Evolutionary conservation across 2,329 filamentous ascomycete genomes (phyloP).

Genomic region (Hymenoscyphus fraxineus): DNA sequence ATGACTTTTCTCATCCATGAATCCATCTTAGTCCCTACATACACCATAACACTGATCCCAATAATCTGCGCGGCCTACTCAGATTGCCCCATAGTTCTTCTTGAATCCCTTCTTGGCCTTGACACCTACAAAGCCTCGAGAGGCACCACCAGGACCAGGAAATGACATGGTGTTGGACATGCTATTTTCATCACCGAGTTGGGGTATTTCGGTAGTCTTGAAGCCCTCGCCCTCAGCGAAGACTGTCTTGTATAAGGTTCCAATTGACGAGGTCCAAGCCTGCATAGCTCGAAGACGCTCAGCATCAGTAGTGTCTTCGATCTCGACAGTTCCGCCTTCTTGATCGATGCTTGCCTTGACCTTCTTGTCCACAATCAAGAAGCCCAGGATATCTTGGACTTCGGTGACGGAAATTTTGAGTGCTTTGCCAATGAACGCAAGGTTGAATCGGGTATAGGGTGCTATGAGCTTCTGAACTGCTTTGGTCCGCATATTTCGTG

Average conservation of each 20-base stretch:
- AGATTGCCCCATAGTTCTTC: background rate
- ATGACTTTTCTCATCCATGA: background rate
- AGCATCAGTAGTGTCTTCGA: slow-evolving; percentile 68
- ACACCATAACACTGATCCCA: background rate
- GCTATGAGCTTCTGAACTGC: slow-evolving; percentile 89
- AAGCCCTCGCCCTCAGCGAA: slow-evolving; percentile 77
- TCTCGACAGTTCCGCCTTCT: slow-evolving; percentile 76
- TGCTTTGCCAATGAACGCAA: slow-evolving; percentile 81
- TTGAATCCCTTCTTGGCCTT: background rate
- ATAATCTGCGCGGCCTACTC: background rate
- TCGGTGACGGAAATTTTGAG: slow-evolving; percentile 82
- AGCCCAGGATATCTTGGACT: slow-evolving; percentile 93
- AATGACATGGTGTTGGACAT: background rate
- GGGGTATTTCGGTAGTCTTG: slow-evolving; percentile 28
- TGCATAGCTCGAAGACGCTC: slow-evolving; percentile 71
- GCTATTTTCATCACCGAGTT: slow-evolving; percentile 23
- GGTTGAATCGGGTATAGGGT: slow-evolving; percentile 88
- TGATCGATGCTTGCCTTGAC: slow-evolving; percentile 88
- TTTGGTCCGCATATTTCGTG: slow-evolving; percentile 96
- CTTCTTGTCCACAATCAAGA: slow-evolving; percentile 86
- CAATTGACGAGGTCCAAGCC: slow-evolving; percentile 68
- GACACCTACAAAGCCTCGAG: background rate
- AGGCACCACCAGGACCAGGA: background rate
- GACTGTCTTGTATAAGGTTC: slow-evolving; percentile 64
- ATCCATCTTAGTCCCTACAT: background rate